phyloP scores from a whole-genome alignment of 305 asterid species.

The Plantago lanceolata region DNA sequence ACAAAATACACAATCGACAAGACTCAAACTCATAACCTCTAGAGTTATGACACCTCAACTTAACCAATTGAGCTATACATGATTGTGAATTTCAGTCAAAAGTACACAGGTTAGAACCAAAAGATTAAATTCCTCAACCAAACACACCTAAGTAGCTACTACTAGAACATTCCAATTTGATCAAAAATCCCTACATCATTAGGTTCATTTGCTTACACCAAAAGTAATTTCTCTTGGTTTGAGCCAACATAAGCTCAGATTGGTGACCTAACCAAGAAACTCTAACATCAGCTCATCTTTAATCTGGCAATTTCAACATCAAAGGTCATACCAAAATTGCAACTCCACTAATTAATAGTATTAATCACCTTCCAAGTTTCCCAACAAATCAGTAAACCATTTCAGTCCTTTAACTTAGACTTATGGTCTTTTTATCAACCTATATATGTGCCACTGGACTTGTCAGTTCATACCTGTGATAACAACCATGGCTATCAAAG shows the following conservation, averaged over 20 bases:
- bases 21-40: too few species aligned
- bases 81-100: too few species aligned
- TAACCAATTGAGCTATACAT: too few species aligned
- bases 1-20: too few species aligned
- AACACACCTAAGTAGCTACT: constrained; percentile 25
- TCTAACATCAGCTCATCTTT: constrained; percentile 2
- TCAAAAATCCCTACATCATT: neutral
- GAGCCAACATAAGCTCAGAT: constrained; percentile 25
- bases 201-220: constrained; percentile 18
- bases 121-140: constrained; percentile 24
- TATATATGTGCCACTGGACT: constrained; percentile 22
- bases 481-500: constrained; percentile 37
- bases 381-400: constrained; percentile 10
- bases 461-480: constrained; percentile 11
- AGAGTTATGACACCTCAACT: too few species aligned
- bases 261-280: constrained; percentile 60
- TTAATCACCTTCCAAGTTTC: constrained; percentile 29
- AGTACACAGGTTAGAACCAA: too few species aligned
- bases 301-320: constrained; percentile 3
- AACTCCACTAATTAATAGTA: constrained; percentile 26
- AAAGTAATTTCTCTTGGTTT: constrained; percentile 24
- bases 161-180: neutral
- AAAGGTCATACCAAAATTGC: constrained; percentile 19
- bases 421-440: constrained; percentile 2
- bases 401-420: constrained; percentile 4